Base-by-base conservation (phyloP, 305 asterid genomes). In the Fraxinus sp. region DNA sequence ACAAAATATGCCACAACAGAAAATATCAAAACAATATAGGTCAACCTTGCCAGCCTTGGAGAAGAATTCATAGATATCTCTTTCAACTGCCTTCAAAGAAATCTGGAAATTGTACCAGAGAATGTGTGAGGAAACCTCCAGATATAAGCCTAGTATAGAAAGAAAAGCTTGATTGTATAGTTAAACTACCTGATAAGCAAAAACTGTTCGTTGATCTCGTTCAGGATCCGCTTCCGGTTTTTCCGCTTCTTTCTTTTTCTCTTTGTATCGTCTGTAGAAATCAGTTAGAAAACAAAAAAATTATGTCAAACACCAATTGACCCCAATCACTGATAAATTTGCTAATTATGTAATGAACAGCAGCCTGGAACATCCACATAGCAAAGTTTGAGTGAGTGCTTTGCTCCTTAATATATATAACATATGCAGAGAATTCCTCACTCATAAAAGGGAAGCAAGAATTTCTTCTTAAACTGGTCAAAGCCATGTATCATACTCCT, bases 41-140 rank as follows among this genome's bases (percentile, higher is more conserved):
- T 49, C 82, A 79, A 93, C 97, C 97, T 92, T 93, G 87, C 97
- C 97, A 82, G 90, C 97, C 83, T 85, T 90, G n/a, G 94, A 90
- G 92, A 93, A 93, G 87, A 93, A 93, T 80, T 92, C 96, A 20
- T 89, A 93, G 75, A 93, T 87, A 81, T 93, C 96, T 81, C 92
- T 86, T 85, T 93, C 97, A 79, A 88, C 92, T 36, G 97, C 97
- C 87, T 91, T 91, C 89, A 92, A 82, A 79, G 94, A 77, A 78
- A 93, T 88, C 97, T 93, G 49, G 79, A 78, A 80, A 77, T 79
- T 77, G 83, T 32, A 86, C 81, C 22, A 80, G 28, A 80, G 28
- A 76, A 84, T 77, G 82, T 28, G 83, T 86, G 57, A 88, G 79
- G 43, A 79, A 20, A 77, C 83, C 49, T 83, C 83, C 66, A 81